Evolutionary conservation across 106 monocot species (phyloP).

Genomic region (Iris macrosiphon): DNA sequence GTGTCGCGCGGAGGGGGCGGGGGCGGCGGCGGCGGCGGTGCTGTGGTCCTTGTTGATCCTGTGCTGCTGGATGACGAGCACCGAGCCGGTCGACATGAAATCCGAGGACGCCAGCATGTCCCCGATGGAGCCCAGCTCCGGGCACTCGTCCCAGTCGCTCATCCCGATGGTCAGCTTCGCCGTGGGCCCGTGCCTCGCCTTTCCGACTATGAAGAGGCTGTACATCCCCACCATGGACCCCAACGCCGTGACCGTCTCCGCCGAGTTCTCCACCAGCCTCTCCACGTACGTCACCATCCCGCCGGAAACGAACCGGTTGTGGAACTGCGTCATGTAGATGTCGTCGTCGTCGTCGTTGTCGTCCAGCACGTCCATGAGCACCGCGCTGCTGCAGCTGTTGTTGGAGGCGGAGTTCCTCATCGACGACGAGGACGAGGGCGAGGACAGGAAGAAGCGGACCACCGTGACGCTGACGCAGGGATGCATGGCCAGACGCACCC

Average conservation of each 20-base stretch:
- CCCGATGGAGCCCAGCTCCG: conserved; percentile 14
- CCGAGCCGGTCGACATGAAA: conserved; percentile 2
- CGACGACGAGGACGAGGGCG: background rate
- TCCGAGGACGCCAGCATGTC: conserved; percentile 21
- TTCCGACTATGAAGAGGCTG: conserved; percentile 14
- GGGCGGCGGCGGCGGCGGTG: too few species aligned
- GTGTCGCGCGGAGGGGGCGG: too few species aligned
- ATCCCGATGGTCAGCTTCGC: background rate
- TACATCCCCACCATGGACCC: conserved; percentile 4
- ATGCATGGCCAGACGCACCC: conserved; percentile 6
- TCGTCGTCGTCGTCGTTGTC: background rate
- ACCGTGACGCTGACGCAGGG: conserved; percentile 5
- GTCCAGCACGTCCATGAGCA: background rate
- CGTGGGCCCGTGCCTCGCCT: background rate
- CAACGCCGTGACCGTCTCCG: background rate
- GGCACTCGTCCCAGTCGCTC: background rate
- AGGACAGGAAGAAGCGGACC: background rate
- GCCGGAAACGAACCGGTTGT: conserved; percentile 1
- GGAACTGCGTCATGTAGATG: background rate
- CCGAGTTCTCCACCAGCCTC: background rate
- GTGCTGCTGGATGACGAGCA: conserved; percentile 22
- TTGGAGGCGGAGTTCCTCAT: background rate
- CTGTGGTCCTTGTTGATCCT: too few species aligned
- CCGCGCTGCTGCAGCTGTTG: background rate
- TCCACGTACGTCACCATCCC: conserved; percentile 5